These are phyloP conservation scores for Cystobasidium onofrii DNA, from an alignment of 768 basidiomycete species.

Conservation along the genomic window DNA sequence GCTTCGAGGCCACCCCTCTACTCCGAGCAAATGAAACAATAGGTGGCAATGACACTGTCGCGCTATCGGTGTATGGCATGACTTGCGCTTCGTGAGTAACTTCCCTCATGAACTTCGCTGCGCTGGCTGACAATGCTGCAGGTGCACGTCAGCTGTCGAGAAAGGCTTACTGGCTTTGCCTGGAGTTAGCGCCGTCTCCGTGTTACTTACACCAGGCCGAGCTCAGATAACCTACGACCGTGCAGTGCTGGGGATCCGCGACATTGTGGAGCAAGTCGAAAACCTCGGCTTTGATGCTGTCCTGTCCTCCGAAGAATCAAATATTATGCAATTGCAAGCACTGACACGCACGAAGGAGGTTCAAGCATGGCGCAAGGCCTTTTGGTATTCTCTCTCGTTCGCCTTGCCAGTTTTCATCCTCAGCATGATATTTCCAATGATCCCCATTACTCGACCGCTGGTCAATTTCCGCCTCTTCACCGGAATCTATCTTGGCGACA, in stretches of 20 bases:
- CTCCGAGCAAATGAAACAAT: slow-evolving; percentile 55
- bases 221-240: slow-evolving; percentile 71
- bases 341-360: slow-evolving; percentile 85
- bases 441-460: slow-evolving; percentile 56
- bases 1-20: slow-evolving; percentile 77
- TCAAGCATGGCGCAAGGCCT: slow-evolving; percentile 72
- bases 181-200: slow-evolving; percentile 63
- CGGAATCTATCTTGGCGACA: slow-evolving; percentile 72
- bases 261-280: slow-evolving; percentile 76
- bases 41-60: slow-evolving; percentile 46
- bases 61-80: slow-evolving; percentile 81
- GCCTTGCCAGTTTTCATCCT: slow-evolving; percentile 91
- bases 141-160: slow-evolving; percentile 50
- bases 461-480: slow-evolving; percentile 53
- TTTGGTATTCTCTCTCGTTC: slow-evolving; percentile 65
- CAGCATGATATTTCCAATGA: slow-evolving; percentile 68
- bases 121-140: neutral
- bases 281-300: slow-evolving; percentile 87
- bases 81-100: slow-evolving; percentile 47
- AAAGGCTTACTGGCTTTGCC: slow-evolving; percentile 60
- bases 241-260: slow-evolving; percentile 63
- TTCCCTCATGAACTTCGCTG: neutral
- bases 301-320: slow-evolving; percentile 61
- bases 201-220: slow-evolving; percentile 56
- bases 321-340: slow-evolving; percentile 74